Percentiles rank a stretch among this genome's conserved stretches.
Conservation (phyloP, 306 rosid species). For the Gastrolobium villosum region DNA sequence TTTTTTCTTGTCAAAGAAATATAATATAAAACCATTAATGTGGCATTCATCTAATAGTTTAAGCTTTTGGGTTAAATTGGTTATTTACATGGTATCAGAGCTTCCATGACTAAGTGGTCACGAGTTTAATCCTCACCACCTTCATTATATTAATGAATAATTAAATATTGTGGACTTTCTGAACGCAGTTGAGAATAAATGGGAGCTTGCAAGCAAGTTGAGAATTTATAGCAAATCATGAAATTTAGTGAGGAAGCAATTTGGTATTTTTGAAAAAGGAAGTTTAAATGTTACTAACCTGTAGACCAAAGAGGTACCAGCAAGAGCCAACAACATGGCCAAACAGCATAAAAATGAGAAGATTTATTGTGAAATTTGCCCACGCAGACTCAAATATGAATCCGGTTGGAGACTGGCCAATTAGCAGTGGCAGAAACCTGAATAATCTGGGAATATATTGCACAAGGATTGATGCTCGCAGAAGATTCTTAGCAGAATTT, state of each 20-base stretch:
- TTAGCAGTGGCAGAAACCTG: conserved; percentile 76
- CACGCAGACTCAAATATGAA: conserved; percentile 89
- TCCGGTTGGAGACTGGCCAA: conserved; percentile 80
- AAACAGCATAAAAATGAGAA: conserved; percentile 71
- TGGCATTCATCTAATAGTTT: too few relatives aligned
- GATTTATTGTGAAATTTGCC: conserved; percentile 83
- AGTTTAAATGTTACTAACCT: conserved; percentile 60
- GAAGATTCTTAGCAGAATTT: conserved; percentile 76
- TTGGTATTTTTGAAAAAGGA: not conserved
- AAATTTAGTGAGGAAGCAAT: not conserved
- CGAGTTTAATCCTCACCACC: too few relatives aligned
- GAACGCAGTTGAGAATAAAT: too few relatives aligned
- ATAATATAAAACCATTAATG: too few relatives aligned
- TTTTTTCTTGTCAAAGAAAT: not conserved
- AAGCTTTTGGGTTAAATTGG: too few relatives aligned
- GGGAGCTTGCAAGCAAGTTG: not conserved
- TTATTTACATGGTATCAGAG: too few relatives aligned
- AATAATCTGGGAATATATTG: conserved; percentile 80
- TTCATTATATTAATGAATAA: too few relatives aligned
- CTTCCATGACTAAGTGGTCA: too few relatives aligned
- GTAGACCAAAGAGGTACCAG: conserved; percentile 93
- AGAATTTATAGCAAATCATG: conserved; percentile 19
- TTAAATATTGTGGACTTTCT: too few relatives aligned
- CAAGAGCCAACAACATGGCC: conserved; percentile 81
- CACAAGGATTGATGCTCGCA: conserved; percentile 66